Evolutionary conservation across 768 basidiomycete species (phyloP), one percentile per base, ranked within the genome.

Genomic region (Boletellus sp.): DNA sequence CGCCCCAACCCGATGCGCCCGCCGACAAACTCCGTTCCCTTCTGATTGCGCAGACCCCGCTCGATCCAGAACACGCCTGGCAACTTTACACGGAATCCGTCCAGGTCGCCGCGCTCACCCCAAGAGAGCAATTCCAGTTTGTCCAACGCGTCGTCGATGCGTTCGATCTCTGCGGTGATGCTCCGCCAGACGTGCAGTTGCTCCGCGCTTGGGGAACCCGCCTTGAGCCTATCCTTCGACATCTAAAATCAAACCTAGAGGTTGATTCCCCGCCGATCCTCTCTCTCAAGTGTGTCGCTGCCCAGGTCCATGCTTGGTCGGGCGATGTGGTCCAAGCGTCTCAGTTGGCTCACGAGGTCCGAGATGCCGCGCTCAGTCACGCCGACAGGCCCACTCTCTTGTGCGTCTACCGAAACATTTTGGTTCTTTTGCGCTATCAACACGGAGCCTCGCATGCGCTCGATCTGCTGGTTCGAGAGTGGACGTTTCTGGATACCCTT

Each of bases 51-150:
- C 19, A 11, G 16, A 6, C 44, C 22, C 50, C 67, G 15, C 56
- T 77, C 42, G 61, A 74, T 48, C 52, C 72, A 32, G 69, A 74
- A 19, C 54, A 64, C 10, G 73, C 73, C 10, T 79, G 77, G 78
- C 45, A 58, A 15, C 60, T 66, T 5, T 79, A 74, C 57, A 51
- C 59, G 46, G 35, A 54, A n/a, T 52, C 52, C 56, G 62, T 22
- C 51, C 53, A 16, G n/a, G n/a, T 32, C 20, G 9, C 53, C n/a
- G 23, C 38, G 20, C 49, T 58, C 48, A 16, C 65, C 63, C 47
- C 52, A 48, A 12, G 45, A 53, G 47, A 69, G 65, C 41, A 57
- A 64, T 23, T 55, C 60, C 45, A 47, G 36, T 65, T 70, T 34
- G 62, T 65, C 2, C 68, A 66, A 37, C 54, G 47, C 32, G 42